phyloP scores from a whole-genome alignment of 192 early-diverging fungal species.

The Ramicandelaber brevisporus region DNA sequence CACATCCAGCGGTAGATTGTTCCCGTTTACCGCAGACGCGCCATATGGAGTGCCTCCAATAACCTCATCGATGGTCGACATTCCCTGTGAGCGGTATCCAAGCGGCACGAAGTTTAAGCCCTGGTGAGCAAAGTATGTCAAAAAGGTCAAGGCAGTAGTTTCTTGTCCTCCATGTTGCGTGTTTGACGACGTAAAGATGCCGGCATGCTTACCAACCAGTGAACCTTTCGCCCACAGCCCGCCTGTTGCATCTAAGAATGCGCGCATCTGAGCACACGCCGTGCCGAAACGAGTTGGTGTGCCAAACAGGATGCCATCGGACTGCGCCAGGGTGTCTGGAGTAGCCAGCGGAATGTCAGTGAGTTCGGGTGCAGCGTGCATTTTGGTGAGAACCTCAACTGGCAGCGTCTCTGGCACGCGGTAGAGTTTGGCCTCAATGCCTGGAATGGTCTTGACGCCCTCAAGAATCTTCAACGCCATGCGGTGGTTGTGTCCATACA shows the following conservation, averaged over 20 bases:
- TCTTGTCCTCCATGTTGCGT: slow-evolving; percentile 17
- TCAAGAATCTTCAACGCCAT: slow-evolving; percentile 1
- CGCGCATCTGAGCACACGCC: slow-evolving; percentile 10
- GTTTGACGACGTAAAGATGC: slow-evolving; percentile 12
- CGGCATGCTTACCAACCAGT: slow-evolving; percentile 12
- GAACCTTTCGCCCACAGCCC: slow-evolving; percentile 14
- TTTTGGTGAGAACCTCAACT: slow-evolving; percentile 20
- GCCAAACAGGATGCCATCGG: slow-evolving; percentile 17
- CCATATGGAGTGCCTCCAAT: slow-evolving; percentile 25
- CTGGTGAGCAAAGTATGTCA: slow-evolving; percentile 16
- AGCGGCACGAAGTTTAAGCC: slow-evolving; percentile 24
- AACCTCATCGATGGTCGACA: slow-evolving; percentile 17
- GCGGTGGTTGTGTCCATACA: slow-evolving; percentile 4
- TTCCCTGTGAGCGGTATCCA: slow-evolving; percentile 6
- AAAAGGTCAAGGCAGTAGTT: slow-evolving; percentile 10
- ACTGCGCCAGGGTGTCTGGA: slow-evolving; percentile 9
- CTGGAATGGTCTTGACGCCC: slow-evolving; percentile 2
- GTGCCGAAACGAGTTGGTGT: slow-evolving; percentile 9
- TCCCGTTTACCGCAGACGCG: slow-evolving; percentile 12
- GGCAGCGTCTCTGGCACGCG: slow-evolving; percentile 33
- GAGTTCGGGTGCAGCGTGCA: slow-evolving; percentile 20
- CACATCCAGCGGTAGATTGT: slow-evolving; percentile 11
- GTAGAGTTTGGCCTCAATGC: slow-evolving; percentile 9
- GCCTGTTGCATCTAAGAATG: slow-evolving; percentile 15
- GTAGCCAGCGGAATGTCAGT: slow-evolving; percentile 15